phyloP scores from a whole-genome alignment of 2,329 filamentous ascomycete genomes.

The Lasiodiplodia sp. region DNA sequence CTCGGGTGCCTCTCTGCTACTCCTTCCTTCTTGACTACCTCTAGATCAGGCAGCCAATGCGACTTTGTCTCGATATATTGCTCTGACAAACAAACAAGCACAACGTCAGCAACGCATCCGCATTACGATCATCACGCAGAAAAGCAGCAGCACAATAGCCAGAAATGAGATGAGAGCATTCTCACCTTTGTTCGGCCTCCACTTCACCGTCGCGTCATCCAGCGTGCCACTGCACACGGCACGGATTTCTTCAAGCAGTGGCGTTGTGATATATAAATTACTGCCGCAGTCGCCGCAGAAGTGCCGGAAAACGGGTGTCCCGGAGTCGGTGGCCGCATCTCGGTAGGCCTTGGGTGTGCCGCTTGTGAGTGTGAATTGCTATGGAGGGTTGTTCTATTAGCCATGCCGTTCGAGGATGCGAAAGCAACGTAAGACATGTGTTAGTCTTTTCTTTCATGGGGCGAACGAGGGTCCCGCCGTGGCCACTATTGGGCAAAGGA shows the following conservation, averaged over 20 bases:
- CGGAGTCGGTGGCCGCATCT: slow-evolving; percentile 19
- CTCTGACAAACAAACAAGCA: background rate
- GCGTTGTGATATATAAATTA: background rate
- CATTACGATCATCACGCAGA: background rate
- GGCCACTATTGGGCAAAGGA: background rate
- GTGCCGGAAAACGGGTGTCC: slow-evolving; percentile 19
- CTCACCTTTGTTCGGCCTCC: slow-evolving; percentile 27
- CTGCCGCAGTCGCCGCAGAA: slow-evolving; percentile 25
- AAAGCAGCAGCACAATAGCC: background rate
- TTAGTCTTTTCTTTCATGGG: no score
- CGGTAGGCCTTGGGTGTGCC: slow-evolving; percentile 6
- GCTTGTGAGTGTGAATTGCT: slow-evolving; percentile 11
- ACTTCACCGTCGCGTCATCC: slow-evolving; percentile 1
- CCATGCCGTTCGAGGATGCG: no score
- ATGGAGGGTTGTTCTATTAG: background rate
- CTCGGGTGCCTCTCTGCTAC: background rate
- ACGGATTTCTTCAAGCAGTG: slow-evolving; percentile 1
- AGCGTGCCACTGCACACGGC: slow-evolving; percentile 7
- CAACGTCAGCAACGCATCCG: background rate
- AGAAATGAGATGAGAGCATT: background rate
- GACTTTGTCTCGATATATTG: slow-evolving; percentile 20
- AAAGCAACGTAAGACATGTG: no score
- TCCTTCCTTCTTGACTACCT: slow-evolving; percentile 7
- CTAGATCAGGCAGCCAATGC: slow-evolving; percentile 26
- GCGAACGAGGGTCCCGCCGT: no score